Conservation (phyloP, 805 yeast genomes). For the Candida boleticola region DNA sequence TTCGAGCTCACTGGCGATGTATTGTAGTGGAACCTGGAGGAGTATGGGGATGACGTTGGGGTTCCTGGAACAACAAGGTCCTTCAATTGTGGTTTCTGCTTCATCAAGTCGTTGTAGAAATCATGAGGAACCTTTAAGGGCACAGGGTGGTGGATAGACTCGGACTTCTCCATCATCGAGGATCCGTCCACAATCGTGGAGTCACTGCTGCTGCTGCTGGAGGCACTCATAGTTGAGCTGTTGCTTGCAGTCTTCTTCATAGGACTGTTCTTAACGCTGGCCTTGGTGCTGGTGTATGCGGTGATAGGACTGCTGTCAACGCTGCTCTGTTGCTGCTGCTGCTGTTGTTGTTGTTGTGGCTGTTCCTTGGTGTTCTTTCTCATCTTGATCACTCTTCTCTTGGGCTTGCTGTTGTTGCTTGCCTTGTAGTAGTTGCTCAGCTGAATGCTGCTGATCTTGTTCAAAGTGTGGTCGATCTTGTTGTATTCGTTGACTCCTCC, state of each 20-base stretch:
- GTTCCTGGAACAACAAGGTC: conserved; percentile 2
- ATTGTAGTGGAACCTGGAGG: not conserved
- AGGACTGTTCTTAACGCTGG: not conserved
- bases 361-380: conserved; percentile 15
- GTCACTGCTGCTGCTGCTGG: not conserved
- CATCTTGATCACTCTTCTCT: conserved; percentile 41
- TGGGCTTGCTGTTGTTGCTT: conserved; percentile 34
- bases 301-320: not conserved
- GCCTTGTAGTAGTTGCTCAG: conserved; percentile 37
- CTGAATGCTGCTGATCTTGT: conserved; percentile 47
- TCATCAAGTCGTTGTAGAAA: conserved; percentile 13
- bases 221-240: not conserved
- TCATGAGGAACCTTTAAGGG: conserved; percentile 13
- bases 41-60: conserved; percentile 3
- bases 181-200: not conserved
- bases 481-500: conserved; percentile 21
- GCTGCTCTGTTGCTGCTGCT: not conserved
- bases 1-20: conserved; percentile 10
- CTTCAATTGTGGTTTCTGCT: conserved; percentile 6
- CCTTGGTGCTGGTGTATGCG: not conserved
- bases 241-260: not conserved
- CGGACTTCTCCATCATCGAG: not conserved
- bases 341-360: not conserved
- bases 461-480: conserved; percentile 35
- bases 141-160: conserved; percentile 12